Evolutionary conservation across 768 basidiomycete species (phyloP).

Genomic region (Tylopilus intermedius): DNA sequence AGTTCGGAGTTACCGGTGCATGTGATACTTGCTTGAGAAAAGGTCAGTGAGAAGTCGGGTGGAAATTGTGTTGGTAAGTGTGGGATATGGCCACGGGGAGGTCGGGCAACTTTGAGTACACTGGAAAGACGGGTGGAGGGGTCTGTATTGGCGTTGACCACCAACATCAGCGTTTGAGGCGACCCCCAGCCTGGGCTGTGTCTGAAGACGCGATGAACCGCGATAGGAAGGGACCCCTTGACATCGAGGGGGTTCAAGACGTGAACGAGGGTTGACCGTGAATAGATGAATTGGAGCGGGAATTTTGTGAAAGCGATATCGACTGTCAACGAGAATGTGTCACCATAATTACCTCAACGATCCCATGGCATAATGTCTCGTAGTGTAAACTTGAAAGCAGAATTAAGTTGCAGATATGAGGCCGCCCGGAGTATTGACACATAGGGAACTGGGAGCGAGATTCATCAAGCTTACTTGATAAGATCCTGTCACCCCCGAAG

Average conservation of each 20-base stretch:
- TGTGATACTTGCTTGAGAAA: neutral
- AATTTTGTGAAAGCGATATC: conserved; percentile 10
- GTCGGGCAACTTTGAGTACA: neutral
- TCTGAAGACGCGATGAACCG: neutral
- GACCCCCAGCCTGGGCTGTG: neutral
- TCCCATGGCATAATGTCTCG: neutral
- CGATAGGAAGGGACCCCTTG: neutral
- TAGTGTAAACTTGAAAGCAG: neutral
- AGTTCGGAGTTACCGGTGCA: conserved; percentile 4
- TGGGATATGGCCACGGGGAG: neutral
- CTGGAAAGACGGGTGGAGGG: neutral
- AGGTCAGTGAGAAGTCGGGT: neutral
- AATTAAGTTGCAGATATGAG: conserved; percentile 10
- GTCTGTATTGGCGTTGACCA: neutral
- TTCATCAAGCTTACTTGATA: conserved; percentile 9
- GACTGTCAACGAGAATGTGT: conserved; percentile 6
- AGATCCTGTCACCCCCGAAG: neutral
- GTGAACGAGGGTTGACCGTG: conserved; percentile 1
- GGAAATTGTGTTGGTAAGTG: neutral
- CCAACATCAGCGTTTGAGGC: neutral
- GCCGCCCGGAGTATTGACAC: neutral
- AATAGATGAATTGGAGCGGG: conserved; percentile 9
- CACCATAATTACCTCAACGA: conserved; percentile 14
- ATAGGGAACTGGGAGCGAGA: conserved; percentile 4
- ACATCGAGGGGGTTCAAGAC: neutral